Conservation (phyloP, 2,329 filamentous ascomycete species). For the Akanthomyces lecanii region DNA sequence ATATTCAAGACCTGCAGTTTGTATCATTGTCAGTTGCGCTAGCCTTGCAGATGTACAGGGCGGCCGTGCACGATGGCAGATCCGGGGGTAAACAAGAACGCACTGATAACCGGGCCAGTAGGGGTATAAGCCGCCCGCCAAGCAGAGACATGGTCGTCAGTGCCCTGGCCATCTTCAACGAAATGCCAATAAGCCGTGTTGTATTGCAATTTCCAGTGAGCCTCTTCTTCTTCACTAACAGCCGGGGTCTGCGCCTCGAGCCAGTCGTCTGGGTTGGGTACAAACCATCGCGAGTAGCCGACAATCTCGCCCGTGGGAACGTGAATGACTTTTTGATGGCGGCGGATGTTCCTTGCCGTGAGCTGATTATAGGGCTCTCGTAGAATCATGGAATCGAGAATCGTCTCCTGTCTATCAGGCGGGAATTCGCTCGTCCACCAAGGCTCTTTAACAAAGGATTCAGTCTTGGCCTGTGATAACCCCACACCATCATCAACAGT, state of each 20-base stretch:
- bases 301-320: slow-evolving; percentile 22
- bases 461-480: slow-evolving; percentile 21
- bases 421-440: slow-evolving; percentile 22
- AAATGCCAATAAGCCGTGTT: slow-evolving; percentile 1
- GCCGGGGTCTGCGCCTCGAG: slow-evolving; percentile 17
- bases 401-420: slow-evolving; percentile 14
- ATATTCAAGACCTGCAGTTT: slow-evolving; percentile 22
- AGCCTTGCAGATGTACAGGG: background rate
- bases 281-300: slow-evolving; percentile 20
- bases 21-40: background rate
- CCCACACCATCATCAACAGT: slow-evolving; percentile 14
- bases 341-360: slow-evolving; percentile 18
- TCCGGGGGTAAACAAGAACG: background rate
- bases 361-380: slow-evolving; percentile 21
- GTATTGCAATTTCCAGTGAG: background rate
- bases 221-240: slow-evolving; percentile 13
- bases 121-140: slow-evolving; percentile 10
- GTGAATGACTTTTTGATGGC: slow-evolving; percentile 23
- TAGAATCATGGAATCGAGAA: slow-evolving; percentile 18
- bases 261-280: slow-evolving; percentile 15
- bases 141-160: slow-evolving; percentile 7
- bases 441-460: slow-evolving; percentile 21
- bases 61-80: background rate
- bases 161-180: background rate
- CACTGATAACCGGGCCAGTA: slow-evolving; percentile 15